Evolutionary conservation across 306 rosid genomes (phyloP).

Genomic region (Spatholobus suberectus): DNA sequence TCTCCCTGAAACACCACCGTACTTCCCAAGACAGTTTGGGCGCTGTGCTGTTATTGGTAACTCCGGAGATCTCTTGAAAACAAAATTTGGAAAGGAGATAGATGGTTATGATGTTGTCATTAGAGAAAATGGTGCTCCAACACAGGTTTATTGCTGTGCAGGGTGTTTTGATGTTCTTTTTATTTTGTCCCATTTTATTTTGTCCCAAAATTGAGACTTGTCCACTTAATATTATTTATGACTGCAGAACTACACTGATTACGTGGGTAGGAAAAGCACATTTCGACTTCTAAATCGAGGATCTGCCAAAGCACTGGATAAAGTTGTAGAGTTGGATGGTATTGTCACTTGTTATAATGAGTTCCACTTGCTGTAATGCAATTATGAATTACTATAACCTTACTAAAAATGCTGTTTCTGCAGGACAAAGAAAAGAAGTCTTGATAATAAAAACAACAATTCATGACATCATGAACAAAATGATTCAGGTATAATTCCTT

Average conservation of each 20-base stretch:
- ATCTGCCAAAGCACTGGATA: conserved; percentile 96
- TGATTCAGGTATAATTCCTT: conserved; percentile 68
- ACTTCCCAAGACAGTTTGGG: conserved; percentile 82
- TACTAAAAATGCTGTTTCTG: conserved; percentile 48
- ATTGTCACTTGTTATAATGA: conserved; percentile 27
- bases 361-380: conserved; percentile 20
- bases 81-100: conserved; percentile 90
- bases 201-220: conserved; percentile 26
- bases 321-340: conserved; percentile 96
- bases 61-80: conserved; percentile 94
- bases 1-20: conserved; percentile 90
- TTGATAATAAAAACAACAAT: conserved; percentile 92
- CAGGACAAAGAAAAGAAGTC: conserved; percentile 90
- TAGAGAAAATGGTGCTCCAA: conserved; percentile 98
- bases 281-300: conserved; percentile 98
- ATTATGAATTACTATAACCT: conserved; percentile 33
- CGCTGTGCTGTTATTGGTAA: conserved; percentile 98
- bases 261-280: conserved; percentile 87
- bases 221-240: conserved; percentile 28
- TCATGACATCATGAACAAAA: conserved; percentile 92
- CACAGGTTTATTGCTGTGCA: conserved; percentile 57
- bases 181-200: conserved; percentile 5
- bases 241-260: conserved; percentile 78
- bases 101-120: conserved; percentile 83
- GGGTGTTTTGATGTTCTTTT: conserved; percentile 27